Evolutionary conservation across 768 basidiomycete genomes (phyloP).

Genomic region (Naematelia aurantialba): DNA sequence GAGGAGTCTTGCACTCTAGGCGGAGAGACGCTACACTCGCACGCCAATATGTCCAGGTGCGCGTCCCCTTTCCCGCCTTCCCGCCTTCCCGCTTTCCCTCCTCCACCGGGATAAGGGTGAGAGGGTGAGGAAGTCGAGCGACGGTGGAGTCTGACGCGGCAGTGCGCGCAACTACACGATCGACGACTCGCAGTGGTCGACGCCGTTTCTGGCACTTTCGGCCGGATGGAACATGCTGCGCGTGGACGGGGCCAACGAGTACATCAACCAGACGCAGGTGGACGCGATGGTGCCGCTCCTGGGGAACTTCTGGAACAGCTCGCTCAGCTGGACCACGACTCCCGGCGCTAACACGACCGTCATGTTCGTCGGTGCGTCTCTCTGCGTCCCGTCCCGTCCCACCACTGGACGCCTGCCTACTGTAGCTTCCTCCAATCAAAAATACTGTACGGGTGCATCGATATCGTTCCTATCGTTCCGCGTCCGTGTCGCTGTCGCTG

Average conservation of each 20-base stretch:
- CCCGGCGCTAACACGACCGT: slow-evolving; percentile 15
- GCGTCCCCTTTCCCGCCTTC: no score
- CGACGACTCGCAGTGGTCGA: slow-evolving; percentile 39
- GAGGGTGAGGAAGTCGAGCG: no score
- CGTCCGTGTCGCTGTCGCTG: not conserved
- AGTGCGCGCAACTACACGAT: slow-evolving; percentile 22
- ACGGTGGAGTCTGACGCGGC: no score
- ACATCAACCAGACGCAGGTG: slow-evolving; percentile 16
- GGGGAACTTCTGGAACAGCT: slow-evolving; percentile 24
- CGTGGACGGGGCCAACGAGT: slow-evolving; percentile 19
- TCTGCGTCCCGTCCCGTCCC: not conserved
- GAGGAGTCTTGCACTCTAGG: no score
- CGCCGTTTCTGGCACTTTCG: slow-evolving; percentile 20
- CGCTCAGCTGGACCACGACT: slow-evolving; percentile 30
- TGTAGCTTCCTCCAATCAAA: no score
- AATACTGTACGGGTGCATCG: no score
- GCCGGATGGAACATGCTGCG: slow-evolving; percentile 42
- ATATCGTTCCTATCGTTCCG: not conserved
- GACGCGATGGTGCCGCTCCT: slow-evolving; percentile 19
- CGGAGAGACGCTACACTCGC: no score
- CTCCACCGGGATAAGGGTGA: no score
- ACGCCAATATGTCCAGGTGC: no score
- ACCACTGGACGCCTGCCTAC: no score
- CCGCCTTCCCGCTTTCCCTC: no score
- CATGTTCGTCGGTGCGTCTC: slow-evolving; percentile 26